phyloP scores from a whole-genome alignment of 176 grass and related monocot genomes.

The Zizania latifolia region DNA sequence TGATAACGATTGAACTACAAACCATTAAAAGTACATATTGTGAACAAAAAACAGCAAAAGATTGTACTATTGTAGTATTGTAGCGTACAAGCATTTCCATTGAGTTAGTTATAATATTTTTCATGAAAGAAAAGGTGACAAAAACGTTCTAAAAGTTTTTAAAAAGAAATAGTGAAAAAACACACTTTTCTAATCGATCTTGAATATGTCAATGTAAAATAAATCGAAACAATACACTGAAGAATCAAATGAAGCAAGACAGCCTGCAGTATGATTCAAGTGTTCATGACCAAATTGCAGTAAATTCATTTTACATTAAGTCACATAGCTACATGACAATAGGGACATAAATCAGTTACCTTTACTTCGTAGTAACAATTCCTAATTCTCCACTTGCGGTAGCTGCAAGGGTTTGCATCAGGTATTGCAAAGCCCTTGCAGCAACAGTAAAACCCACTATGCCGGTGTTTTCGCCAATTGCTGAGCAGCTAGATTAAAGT shows the following conservation, averaged over 20 bases:
- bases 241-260: neutral
- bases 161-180: neutral
- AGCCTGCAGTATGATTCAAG: neutral
- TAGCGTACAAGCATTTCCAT: neutral
- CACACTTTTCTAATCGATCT: neutral
- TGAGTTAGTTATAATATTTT: neutral
- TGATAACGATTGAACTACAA: neutral
- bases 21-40: neutral
- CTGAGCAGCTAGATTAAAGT: neutral
- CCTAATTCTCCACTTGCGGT: too few relatives aligned
- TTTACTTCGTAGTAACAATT: too few relatives aligned
- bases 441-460: neutral
- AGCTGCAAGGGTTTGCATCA: neutral
- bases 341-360: neutral
- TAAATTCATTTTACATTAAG: neutral
- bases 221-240: neutral
- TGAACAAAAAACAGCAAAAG: neutral
- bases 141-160: neutral
- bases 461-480: neutral
- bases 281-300: neutral
- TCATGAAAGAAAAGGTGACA: neutral
- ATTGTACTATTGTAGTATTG: neutral
- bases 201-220: neutral
- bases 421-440: neutral
- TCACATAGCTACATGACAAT: neutral